Percentiles rank a stretch among this genome's conserved stretches.
Evolutionary conservation across 2,329 filamentous ascomycete species (phyloP).

Genomic region (Aspergillus jensenii): DNA sequence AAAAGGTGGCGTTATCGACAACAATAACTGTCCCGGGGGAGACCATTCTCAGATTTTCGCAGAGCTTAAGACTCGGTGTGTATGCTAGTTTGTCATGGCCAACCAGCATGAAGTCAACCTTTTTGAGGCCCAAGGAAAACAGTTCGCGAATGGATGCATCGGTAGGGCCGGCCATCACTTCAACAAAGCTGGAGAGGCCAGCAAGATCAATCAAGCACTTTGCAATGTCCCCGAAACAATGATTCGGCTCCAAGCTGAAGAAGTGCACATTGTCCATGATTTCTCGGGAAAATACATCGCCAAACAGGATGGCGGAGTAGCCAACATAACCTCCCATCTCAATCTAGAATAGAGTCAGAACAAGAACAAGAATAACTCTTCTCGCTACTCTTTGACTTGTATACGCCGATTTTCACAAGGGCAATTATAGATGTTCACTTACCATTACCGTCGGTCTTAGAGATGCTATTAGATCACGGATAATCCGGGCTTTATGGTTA

Average conservation of each 20-base stretch:
- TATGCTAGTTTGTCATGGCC: conserved; percentile 80
- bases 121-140: conserved; percentile 45
- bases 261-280: conserved; percentile 60
- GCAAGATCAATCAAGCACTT: conserved; percentile 69
- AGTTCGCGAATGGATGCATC: conserved; percentile 63
- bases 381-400: not conserved
- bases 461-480: conserved; percentile 66
- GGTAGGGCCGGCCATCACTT: conserved; percentile 68
- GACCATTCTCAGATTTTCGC: conserved; percentile 65
- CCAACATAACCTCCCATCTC: conserved; percentile 80
- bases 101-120: conserved; percentile 70
- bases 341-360: conserved; percentile 33
- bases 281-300: conserved; percentile 59
- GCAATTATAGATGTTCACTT: not conserved
- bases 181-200: conserved; percentile 66
- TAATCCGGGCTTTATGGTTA: conserved; percentile 69
- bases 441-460: conserved; percentile 65
- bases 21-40: conserved; percentile 48
- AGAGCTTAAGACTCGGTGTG: conserved; percentile 70
- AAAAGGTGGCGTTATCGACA: conserved; percentile 45
- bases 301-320: conserved; percentile 77
- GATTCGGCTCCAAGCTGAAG: conserved; percentile 70
- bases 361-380: not conserved
- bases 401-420: too few relatives aligned
- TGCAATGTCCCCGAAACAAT: conserved; percentile 70